Base-by-base conservation (phyloP, 305 asterid species). In the Fraxinus dipetala region DNA sequence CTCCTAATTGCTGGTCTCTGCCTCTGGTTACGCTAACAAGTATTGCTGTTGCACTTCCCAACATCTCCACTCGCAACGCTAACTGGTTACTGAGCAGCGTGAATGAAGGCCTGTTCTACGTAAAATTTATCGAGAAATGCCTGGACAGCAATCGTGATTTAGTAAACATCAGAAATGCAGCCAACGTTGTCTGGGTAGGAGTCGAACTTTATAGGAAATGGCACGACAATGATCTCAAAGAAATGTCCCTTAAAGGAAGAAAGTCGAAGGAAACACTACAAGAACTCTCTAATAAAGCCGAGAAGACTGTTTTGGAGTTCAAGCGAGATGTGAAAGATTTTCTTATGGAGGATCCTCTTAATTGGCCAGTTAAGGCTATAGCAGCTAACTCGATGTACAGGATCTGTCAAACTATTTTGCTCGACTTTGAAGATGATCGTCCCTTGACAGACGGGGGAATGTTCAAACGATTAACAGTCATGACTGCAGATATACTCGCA, bases 351-450 rank as follows among this genome's bases (percentile, higher is more conserved):
- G 77, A 87, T 77, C 89, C 90, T 20, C 79, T 26, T 9, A 83
- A 83, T 18, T 87, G 92, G 88, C 90, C 90, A 1, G 81, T 32
- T 67, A 88, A 80, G 38, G 85, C 85, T 9, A 79, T 84, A 48
- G 89, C 91, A 31, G 91, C 92, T 24, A 85, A 85, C 34, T 85
- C 91, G 16, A 89, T 89, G 90, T 87, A 89, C 81, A 76, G 88
- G 20, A 75, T 86, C 10, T 79, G 83, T 51, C 83, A 61, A 69
- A 86, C 87, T 31, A 83, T 87, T 26, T 59, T 89, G 32, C 51
- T 79, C 9, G 76, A 82, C 22, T 76, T 73, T 26, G 43, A 72
- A 18, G 76, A 26, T 32, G 76, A 35, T 32, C 0, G 4, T 16
- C 5, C 20, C 20, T 79, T 65, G 16, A 75, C 82, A 0, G 85